Conservation (phyloP, 208 protist genomes). For the Leishmania aethiopica region DNA sequence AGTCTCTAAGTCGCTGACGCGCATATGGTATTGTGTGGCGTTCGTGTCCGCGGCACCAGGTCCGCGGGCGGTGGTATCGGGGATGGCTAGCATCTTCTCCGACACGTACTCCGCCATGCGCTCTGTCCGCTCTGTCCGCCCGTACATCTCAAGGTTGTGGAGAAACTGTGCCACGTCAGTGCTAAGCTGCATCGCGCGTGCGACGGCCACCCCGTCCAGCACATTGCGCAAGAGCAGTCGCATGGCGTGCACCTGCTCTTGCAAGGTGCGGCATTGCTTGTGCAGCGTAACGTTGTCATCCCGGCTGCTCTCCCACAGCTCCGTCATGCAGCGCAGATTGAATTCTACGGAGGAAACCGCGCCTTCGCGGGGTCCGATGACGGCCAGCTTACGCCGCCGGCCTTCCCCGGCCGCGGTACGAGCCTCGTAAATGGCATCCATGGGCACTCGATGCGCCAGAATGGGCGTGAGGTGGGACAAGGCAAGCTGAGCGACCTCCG, state of each 20-base stretch:
- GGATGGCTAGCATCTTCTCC: slow-evolving; percentile 47
- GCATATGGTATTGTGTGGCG: not conserved
- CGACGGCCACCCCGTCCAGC: slow-evolving; percentile 76
- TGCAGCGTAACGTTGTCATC: slow-evolving; percentile 86
- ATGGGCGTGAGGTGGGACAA: slow-evolving; percentile 37
- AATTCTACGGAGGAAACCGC: slow-evolving; percentile 82
- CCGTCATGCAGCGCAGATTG: slow-evolving; percentile 71
- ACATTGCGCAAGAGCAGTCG: slow-evolving; percentile 75
- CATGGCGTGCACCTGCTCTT: slow-evolving; percentile 48
- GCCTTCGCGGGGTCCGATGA: slow-evolving; percentile 44
- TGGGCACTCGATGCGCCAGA: slow-evolving; percentile 73
- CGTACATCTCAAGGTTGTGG: slow-evolving; percentile 79
- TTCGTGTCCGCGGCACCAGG: slow-evolving; percentile 1
- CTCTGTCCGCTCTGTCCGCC: slow-evolving; percentile 67
- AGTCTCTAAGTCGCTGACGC: slow-evolving; percentile 20
- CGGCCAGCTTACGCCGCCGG: slow-evolving; percentile 47
- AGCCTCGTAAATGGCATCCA: slow-evolving; percentile 78
- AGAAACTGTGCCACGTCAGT: slow-evolving; percentile 61
- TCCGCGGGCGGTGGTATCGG: not conserved
- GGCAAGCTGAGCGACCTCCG: slow-evolving; percentile 60
- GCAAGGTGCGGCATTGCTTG: slow-evolving; percentile 66
- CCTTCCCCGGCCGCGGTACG: slow-evolving; percentile 40
- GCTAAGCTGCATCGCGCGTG: slow-evolving; percentile 50
- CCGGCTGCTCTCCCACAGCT: slow-evolving; percentile 77
- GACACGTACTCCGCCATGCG: slow-evolving; percentile 59